Base-by-base conservation (phyloP, 1,139 yeast genomes). In the Kodamaea ohmeri region DNA sequence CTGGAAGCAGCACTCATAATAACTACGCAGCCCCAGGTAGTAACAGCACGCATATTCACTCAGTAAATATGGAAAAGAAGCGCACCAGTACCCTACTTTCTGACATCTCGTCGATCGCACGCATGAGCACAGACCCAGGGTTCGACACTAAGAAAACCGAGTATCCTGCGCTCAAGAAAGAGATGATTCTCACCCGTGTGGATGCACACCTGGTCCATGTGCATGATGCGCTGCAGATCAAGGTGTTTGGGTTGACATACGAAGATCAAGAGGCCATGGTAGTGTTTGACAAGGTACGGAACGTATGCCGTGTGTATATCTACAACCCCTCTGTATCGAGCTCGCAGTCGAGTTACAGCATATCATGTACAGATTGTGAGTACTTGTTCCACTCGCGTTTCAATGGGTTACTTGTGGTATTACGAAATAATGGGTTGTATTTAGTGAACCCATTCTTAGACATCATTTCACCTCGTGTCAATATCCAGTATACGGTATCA, bases 371-470 rank as follows among this genome's bases (percentile, higher is more conserved):
- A 15, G 76, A 74, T 46, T 73, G 77, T 34, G 49, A 59, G 13
- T 67, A 75, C 1, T 56, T 76, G 28, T 48, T 49, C 14, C 58
- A 62, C 35, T 37, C 54, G 2, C 47, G 48, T 1, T 64, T 65
- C 43, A 64, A 63, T 6, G 80, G 80, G 0, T 63, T 60, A 48
- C 60, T 76, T n/a, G 55, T 73, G 2, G 59, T 63, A 4, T 53
- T 72, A 9, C 30, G 32, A 3, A 20, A 22, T 6, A 31, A 31
- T 7, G 16, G 24, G 12, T n/a, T 35, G 9, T 25, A 34, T 13
- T 51, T 87, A 4, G 70, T 76, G 29, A 81, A 86, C 47, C 95
- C 95, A 1, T 82, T 85, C 47, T 60, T 80, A 8, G 76, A 77
- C 21, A 53, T 84, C 2, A 56, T 58, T 3, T 76, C 92, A 0